phyloP scores from a whole-genome alignment of 495 filamentous ascomycete species.

The Penicillium atrosanguineum region DNA sequence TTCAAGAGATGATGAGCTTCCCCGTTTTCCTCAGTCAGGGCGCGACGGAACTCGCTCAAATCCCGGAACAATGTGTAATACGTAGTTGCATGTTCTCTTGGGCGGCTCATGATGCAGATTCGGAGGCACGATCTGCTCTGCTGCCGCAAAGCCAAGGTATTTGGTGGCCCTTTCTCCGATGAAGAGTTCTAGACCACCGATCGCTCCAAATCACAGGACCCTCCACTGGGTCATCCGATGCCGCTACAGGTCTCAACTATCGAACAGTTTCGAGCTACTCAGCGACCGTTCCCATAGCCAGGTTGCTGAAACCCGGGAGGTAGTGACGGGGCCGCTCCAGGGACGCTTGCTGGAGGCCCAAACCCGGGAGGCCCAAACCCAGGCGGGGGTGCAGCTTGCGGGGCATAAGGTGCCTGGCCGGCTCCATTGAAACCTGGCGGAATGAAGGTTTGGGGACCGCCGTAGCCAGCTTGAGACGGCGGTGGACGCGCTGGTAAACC shows the following conservation, averaged over 20 bases:
- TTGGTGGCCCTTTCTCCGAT: not conserved
- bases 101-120: not conserved
- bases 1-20: not conserved
- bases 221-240: not conserved
- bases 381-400: slow-evolving; percentile 50
- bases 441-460: slow-evolving; percentile 69
- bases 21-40: not conserved
- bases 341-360: slow-evolving; percentile 31
- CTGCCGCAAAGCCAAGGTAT: not conserved
- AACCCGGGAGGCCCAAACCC: slow-evolving; percentile 58
- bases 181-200: not conserved
- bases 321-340: slow-evolving; percentile 39
- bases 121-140: not conserved
- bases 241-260: no score
- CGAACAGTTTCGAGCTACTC: slow-evolving; percentile 8
- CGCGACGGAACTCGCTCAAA: not conserved
- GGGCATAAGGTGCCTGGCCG: slow-evolving; percentile 36
- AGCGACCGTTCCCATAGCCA: slow-evolving; percentile 44
- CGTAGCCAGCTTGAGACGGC: slow-evolving; percentile 73
- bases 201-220: not conserved
- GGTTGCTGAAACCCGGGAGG: slow-evolving; percentile 53
- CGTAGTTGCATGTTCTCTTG: not conserved
- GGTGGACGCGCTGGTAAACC: slow-evolving; percentile 78
- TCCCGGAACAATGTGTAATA: not conserved
- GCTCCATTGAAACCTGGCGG: slow-evolving; percentile 53